phyloP scores from a whole-genome alignment of 192 early-diverging fungal species.

The Geosiphon pyriformis region DNA sequence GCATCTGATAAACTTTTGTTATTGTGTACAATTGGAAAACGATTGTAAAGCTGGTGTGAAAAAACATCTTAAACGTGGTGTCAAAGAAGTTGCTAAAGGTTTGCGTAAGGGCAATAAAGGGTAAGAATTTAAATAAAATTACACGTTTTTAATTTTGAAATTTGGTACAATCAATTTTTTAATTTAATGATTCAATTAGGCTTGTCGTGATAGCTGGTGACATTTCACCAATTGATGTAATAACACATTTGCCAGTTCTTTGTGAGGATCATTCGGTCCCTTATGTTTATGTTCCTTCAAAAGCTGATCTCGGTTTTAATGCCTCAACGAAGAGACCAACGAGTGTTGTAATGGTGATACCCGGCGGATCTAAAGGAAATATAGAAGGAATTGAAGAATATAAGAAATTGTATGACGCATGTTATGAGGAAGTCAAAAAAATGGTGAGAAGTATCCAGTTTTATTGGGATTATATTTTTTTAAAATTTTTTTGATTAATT shows the following conservation, averaged over 20 bases:
- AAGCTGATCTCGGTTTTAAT: slow-evolving; percentile 90
- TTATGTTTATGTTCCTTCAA: slow-evolving; percentile 93
- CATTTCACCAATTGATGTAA: slow-evolving; percentile 94
- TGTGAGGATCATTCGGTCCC: slow-evolving; percentile 96
- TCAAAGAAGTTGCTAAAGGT: slow-evolving; percentile 97
- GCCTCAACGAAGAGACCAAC: slow-evolving; percentile 95
- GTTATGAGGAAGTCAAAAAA: slow-evolving; percentile 70
- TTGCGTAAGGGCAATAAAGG: slow-evolving; percentile 94
- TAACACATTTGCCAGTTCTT: slow-evolving; percentile 94
- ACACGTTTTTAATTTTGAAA: slow-evolving; percentile 4
- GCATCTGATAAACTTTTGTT: too few relatives aligned
- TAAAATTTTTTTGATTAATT: too few relatives aligned
- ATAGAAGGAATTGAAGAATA: slow-evolving; percentile 71
- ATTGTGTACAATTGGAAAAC: too few relatives aligned
- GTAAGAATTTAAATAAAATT: slow-evolving; percentile 24
- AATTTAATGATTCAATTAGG: slow-evolving; percentile 27
- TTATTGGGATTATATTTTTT: too few relatives aligned
- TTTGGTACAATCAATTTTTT: neutral
- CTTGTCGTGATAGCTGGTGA: slow-evolving; percentile 94
- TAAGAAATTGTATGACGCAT: slow-evolving; percentile 82
- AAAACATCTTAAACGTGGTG: slow-evolving; percentile 87
- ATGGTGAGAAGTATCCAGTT: slow-evolving; percentile 45
- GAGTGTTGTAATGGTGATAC: slow-evolving; percentile 82
- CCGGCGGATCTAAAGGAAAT: slow-evolving; percentile 68
- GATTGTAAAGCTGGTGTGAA: slow-evolving; percentile 64